Base-by-base conservation (phyloP, 2,329 filamentous ascomycete species). In the Penicillium polonicum region DNA sequence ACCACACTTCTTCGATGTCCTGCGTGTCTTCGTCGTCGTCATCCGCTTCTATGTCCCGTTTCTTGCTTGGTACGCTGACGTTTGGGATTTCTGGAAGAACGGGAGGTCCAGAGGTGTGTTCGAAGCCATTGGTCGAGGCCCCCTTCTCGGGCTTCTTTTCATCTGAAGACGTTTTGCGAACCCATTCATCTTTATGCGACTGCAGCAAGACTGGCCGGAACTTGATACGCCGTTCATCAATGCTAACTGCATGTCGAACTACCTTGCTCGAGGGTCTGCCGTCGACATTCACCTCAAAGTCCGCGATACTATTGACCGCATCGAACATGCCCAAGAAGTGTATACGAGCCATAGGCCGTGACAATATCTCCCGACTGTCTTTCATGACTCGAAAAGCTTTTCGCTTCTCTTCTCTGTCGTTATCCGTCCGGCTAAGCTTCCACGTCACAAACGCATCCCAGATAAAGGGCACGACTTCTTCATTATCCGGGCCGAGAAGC, bases 381-480 rank as follows among this genome's bases (percentile, higher is more conserved):
- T 86, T 88, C 84, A 92, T 88, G 68, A 89, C 91, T 9, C 80
- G 75, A 60, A 88, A 88, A 75, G 89, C 86, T 58, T 85, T 54
- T 9, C 49, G 55, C 39, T 65, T 64, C 45, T 60, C 55, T 48
- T 58, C 42, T 19, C 25, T 29, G 23, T 65, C 58, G 38, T 49
- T 48, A 31, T 25, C 33, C 15, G 38, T 51, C 3, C 53, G 52
- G 7, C 27, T 13, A 19, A 52, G 35, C 42, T 70, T 65, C 70
- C 70, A 72, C 38, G 65, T 62, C 21, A 65, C 55, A 56, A 71
- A 72, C 15, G 68, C 66, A 49, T 70, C 90, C 88, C 89, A 92
- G 0, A 88, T 89, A 70, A 93, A 92, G 8, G 82, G 79, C 46
- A 91, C 85, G 86, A 92, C 88, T 65, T 92, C 90, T 69, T 93